These are phyloP conservation scores for Phialocephala subalpina DNA, from an alignment of 2,329 filamentous ascomycete genomes.

Conservation along the genomic window DNA sequence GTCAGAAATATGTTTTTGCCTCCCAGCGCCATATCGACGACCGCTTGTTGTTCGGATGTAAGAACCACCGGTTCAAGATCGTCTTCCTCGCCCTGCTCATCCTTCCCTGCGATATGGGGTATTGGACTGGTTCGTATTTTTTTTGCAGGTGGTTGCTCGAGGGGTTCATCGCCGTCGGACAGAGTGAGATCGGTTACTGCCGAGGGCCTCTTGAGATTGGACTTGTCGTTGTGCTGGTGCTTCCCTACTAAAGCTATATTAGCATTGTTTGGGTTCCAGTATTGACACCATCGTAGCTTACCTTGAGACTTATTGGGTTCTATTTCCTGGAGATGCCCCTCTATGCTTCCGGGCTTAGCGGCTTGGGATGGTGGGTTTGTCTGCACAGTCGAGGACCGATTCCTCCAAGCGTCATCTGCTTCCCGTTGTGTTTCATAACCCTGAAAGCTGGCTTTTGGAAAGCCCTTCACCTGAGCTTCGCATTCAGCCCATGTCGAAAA, in stretches of 20 bases:
- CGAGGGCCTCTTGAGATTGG: not conserved
- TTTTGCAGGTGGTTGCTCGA: not conserved
- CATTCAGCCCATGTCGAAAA: constrained; percentile 3
- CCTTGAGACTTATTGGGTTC: not conserved
- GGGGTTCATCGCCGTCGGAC: not conserved
- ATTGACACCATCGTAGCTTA: not conserved
- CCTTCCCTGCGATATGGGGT: no score
- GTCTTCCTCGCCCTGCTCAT: constrained; percentile 13
- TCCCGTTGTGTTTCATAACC: constrained; percentile 25
- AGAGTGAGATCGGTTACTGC: not conserved
- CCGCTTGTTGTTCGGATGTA: constrained; percentile 35
- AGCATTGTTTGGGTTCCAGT: not conserved
- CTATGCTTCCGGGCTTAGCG: not conserved
- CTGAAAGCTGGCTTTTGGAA: constrained; percentile 9
- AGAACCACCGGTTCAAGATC: constrained; percentile 23
- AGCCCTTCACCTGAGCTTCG: constrained; percentile 29
- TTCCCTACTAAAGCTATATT: not conserved
- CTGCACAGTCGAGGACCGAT: not conserved
- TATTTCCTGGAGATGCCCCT: not conserved
- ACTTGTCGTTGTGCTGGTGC: not conserved
- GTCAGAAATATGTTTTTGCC: constrained; percentile 42
- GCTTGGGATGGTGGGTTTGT: not conserved
- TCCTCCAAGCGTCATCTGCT: constrained; percentile 14
- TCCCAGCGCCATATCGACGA: constrained; percentile 37
- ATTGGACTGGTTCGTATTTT: not conserved